Conservation (phyloP, 1,139 yeast species). For the Blastobotrys arbuscula region DNA sequence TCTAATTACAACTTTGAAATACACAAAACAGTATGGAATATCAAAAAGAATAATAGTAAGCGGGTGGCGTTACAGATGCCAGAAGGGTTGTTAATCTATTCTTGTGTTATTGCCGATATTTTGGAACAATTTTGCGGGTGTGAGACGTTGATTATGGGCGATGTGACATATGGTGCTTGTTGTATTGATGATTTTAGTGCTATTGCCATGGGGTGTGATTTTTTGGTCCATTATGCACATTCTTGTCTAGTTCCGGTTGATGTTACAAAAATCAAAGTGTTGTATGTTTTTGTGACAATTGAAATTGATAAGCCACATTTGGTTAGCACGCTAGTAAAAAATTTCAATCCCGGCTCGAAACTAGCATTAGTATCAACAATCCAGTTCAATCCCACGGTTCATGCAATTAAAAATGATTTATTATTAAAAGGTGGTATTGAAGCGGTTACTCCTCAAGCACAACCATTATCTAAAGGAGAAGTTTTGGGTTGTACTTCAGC, state of each 20-base stretch:
- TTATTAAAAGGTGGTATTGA: conserved; percentile 27
- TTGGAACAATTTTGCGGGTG: conserved; percentile 84
- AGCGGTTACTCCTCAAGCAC: conserved; percentile 80
- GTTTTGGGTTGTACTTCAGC: conserved; percentile 96
- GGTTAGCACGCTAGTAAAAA: conserved; percentile 64
- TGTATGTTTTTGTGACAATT: conserved; percentile 93
- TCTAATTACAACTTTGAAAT: conserved; percentile 91
- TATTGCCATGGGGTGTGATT: conserved; percentile 84
- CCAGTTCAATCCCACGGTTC: conserved; percentile 93
- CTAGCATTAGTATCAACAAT: conserved; percentile 89
- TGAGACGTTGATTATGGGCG: conserved; percentile 95
- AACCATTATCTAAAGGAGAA: conserved; percentile 93
- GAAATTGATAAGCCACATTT: conserved; percentile 80
- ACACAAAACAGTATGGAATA: conserved; percentile 93
- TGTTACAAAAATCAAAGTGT: conserved; percentile 78
- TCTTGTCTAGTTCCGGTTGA: conserved; percentile 96
- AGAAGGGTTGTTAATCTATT: conserved; percentile 84
- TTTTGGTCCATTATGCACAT: conserved; percentile 94
- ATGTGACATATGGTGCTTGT: conserved; percentile 97
- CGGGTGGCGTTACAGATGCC: conserved; percentile 96
- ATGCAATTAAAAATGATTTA: conserved; percentile 59
- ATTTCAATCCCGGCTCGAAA: conserved; percentile 58
- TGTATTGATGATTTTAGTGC: conserved; percentile 98
- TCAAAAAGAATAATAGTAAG: conserved; percentile 63
- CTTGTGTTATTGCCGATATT: conserved; percentile 82